Conservation (phyloP, 2,329 filamentous ascomycete species). For the Sporothrix pallida region DNA sequence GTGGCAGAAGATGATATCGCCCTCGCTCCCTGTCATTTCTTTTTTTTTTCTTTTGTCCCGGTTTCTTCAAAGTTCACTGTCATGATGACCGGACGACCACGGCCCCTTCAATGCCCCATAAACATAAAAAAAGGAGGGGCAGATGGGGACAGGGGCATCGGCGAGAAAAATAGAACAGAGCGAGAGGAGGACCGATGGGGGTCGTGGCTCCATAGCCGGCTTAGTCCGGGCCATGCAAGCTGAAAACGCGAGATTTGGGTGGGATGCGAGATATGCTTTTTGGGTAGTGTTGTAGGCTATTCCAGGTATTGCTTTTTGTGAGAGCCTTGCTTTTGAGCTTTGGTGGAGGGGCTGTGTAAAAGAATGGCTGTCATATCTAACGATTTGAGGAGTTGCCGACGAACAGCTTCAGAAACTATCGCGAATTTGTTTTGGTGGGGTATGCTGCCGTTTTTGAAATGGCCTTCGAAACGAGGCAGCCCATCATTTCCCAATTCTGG, state of each 20-base stretch:
- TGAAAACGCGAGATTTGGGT: constrained; percentile 26
- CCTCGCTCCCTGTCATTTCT: neutral
- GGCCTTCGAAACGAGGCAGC: constrained; percentile 17
- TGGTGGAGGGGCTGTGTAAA: constrained; percentile 18
- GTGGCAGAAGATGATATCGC: neutral
- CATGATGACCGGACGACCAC: neutral
- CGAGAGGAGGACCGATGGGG: neutral
- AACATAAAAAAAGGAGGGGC: neutral
- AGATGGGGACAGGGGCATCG: neutral
- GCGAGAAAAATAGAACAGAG: constrained; percentile 38
- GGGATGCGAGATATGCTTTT: neutral
- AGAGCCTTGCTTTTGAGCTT: neutral
- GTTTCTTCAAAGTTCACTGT: too few species aligned
- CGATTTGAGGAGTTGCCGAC: neutral
- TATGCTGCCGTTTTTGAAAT: neutral
- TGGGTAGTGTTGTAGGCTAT: neutral
- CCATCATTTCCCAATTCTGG: constrained; percentile 21
- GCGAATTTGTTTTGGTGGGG: neutral
- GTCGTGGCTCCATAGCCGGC: constrained; percentile 6
- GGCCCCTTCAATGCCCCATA: neutral
- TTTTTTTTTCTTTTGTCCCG: neutral
- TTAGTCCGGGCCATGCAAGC: constrained; percentile 30
- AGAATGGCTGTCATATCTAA: neutral
- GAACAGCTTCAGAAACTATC: neutral
- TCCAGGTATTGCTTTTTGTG: neutral